Evolutionary conservation across 345 rosid genomes (phyloP), one percentile per base, ranked within the genome.

Genomic region (Dipteronia sinensis): DNA sequence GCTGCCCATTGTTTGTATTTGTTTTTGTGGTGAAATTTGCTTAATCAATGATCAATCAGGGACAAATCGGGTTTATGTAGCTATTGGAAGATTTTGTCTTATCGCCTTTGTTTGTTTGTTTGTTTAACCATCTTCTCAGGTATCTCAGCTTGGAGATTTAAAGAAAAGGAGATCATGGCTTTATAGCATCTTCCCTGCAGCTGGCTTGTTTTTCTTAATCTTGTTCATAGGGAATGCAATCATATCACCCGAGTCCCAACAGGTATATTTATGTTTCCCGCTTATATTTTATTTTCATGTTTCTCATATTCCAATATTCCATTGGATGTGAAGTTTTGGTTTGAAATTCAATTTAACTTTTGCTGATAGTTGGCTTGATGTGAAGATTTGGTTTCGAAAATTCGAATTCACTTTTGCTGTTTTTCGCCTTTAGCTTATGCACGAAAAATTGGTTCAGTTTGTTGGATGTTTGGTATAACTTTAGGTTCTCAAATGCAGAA

Each of bases 201-300:
- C 85, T 58, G 67, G 87, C 72, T 55, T 89, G 77, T 76, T 91
- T 73, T 87, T 82, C 47, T 65, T 87, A 29, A 42, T 84, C 74
- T 82, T 86, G 78, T 77, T 91, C 61, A 72, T 81, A 29, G 89
- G 85, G 11, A 82, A 70, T 65, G 76, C 76, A 47, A 69, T 80
- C 65, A 12, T 89, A 47, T 79, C 79, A 17, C 89, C 89, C 16
- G 77, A 82, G 34, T 72, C 77, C 75, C 78, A 79, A 72, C 78
- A 83, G 91, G 95, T 91, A 83, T 23, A 68, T 25, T 13, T 62
- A 1, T 46, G 20, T 71, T 29, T 13, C 25, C 34, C 22, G 11
- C 46, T 23, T 46, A 9, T 34, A 8, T 44, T 7, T 46, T 22
- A 25, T 44, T 6, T 59, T 13, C 44, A 53, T 51, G 44, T 71